Base-by-base conservation (phyloP, 2,329 filamentous ascomycete genomes). In the Tolypocladium inflatum region DNA sequence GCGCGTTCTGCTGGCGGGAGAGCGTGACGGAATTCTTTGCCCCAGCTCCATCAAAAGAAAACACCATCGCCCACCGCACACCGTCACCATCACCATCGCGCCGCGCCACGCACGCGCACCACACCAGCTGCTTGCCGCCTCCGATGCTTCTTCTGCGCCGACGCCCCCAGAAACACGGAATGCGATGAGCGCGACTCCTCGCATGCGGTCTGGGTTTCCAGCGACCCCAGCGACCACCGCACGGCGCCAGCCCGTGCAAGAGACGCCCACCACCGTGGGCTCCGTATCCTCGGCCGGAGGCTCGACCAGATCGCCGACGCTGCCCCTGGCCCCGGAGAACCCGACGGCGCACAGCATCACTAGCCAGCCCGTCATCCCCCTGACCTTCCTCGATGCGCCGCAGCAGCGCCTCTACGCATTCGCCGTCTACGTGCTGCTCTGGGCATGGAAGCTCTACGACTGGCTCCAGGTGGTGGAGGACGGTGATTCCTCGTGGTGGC, bases 331-430 rank as follows among this genome's bases (percentile, higher is more conserved):
- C 13, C 81, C 78, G 45, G 76, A 78, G 58, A 74, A 73, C 62
- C 65, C 65, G 30, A 59, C 66, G 53, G 56, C 63, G 59, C 63
- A 66, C 43, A 57, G 61, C 35, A 62, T 68, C 57, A 62, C 61
- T 43, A 70, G 64, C 62, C 69, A 77, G 56, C 92, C 94, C 39
- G 75, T 96, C 58, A 92, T 99, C 67, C 89, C 94, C 15, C 78
- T 90, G 62, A 82, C 84, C 63, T 77, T 96, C 53, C 80, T 97
- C 71, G 93, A 97, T 77, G 90, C 90, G 52, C 93, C 94, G 8
- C 89, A 89, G 56, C 94, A 99, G 75, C 85, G 94, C 58, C 83
- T 96, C 66, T 97, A 96, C 71, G 87, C 91, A 54, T 82, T 88
- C 62, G 87, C 85, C n/a, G 74, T 96, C 63, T 97, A 96, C 71